These are phyloP conservation scores for Spongiforma sp. DNA, from an alignment of 1,284 basidiomycete genomes.

Conservation along the genomic window DNA sequence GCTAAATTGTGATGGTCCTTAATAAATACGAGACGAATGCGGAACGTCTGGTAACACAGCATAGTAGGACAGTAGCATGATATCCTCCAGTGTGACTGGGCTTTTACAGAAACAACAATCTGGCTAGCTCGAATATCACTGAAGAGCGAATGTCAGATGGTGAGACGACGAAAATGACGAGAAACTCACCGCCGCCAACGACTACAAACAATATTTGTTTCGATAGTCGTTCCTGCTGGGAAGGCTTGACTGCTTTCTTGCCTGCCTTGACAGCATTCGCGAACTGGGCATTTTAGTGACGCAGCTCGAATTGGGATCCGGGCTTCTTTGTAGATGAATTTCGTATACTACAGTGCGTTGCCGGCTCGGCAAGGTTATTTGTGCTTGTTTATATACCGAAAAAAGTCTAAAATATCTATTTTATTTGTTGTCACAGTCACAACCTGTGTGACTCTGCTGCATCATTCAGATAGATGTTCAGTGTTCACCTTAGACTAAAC, in stretches of 20 bases:
- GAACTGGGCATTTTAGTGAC: constrained; percentile 79
- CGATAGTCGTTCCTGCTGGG: constrained; percentile 68
- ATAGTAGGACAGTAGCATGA: constrained; percentile 3
- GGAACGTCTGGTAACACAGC: no score
- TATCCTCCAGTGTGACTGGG: constrained; percentile 1
- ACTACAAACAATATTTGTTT: constrained; percentile 79
- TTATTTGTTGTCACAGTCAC: no score
- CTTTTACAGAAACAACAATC: constrained; percentile 67
- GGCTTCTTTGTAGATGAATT: no score
- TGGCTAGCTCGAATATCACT: constrained; percentile 77
- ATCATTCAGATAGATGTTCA: no score
- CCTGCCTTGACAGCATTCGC: constrained; percentile 70
- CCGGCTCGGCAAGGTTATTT: no score
- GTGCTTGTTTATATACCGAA: no score
- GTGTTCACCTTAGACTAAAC: no score
- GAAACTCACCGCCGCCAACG: constrained; percentile 71
- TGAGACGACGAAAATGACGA: neutral
- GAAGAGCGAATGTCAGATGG: constrained; percentile 11
- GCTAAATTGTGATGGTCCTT: constrained; percentile 22
- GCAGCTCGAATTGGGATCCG: constrained; percentile 82
- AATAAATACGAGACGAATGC: constrained; percentile 21
- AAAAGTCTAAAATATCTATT: no score
- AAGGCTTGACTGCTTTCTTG: constrained; percentile 74
- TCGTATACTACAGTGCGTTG: no score
- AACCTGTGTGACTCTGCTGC: no score